phyloP scores from a whole-genome alignment of 2,329 filamentous ascomycete genomes.

The Lasiodiplodia theobromae region DNA sequence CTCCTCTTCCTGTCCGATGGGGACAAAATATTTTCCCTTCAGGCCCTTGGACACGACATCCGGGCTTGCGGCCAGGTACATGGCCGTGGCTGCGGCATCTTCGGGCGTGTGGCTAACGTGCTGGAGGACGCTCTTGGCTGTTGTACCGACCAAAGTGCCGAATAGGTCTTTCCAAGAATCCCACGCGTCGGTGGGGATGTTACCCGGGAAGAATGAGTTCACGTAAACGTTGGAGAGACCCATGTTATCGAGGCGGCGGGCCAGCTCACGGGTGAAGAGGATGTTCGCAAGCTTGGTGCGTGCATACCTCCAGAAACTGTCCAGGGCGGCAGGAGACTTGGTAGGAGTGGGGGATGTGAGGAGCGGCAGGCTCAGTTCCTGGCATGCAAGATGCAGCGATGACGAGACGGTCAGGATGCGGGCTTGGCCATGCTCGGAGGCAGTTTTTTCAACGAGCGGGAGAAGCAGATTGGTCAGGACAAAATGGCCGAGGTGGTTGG shows the following conservation, averaged over 20 bases:
- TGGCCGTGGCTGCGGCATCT: slow-evolving; percentile 42
- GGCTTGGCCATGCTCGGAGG: slow-evolving; percentile 25
- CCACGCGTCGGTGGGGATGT: slow-evolving; percentile 44
- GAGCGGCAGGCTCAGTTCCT: slow-evolving; percentile 36
- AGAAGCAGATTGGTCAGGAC: slow-evolving; percentile 33
- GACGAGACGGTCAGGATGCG: slow-evolving; percentile 36
- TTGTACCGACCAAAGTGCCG: slow-evolving; percentile 35
- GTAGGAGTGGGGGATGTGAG: slow-evolving; percentile 36
- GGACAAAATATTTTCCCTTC: slow-evolving; percentile 48
- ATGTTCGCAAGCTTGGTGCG: slow-evolving; percentile 45
- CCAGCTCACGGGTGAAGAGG: slow-evolving; percentile 43
- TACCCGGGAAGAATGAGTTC: slow-evolving; percentile 44
- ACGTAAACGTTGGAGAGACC: slow-evolving; percentile 40
- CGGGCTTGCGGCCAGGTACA: slow-evolving; percentile 41
- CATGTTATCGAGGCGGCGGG: slow-evolving; percentile 35
- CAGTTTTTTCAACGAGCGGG: slow-evolving; percentile 29
- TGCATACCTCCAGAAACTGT: slow-evolving; percentile 43
- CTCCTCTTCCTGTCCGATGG: slow-evolving; percentile 42
- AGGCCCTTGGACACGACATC: slow-evolving; percentile 35
- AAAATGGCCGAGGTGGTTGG: slow-evolving; percentile 35
- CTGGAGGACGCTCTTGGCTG: slow-evolving; percentile 36
- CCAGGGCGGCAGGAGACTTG: slow-evolving; percentile 34
- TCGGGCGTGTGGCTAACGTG: slow-evolving; percentile 37
- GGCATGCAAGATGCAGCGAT: slow-evolving; percentile 40
- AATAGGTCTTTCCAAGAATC: slow-evolving; percentile 40